Percentiles rank a stretch among this genome's conserved stretches.
These are phyloP conservation scores for Epichloe elymi DNA, from an alignment of 2,329 filamentous ascomycete genomes.

Conservation along the genomic window DNA sequence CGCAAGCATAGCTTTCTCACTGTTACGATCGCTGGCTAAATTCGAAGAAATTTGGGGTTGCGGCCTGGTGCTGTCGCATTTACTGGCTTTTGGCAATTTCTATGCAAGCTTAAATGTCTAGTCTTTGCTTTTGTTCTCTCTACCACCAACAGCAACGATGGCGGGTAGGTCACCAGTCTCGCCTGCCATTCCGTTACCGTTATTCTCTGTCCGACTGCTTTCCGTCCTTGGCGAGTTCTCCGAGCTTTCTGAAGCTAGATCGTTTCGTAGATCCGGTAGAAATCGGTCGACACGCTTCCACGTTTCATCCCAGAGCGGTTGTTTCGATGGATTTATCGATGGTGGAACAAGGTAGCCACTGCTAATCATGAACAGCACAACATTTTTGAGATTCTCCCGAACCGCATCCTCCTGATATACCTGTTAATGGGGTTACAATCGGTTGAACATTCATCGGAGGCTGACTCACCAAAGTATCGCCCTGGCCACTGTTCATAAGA, in stretches of 20 bases:
- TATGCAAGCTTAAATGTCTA: not conserved
- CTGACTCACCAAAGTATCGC: slow-evolving; percentile 62
- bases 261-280: slow-evolving; percentile 44
- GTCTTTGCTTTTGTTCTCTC: not conserved
- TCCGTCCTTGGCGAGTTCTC: not conserved
- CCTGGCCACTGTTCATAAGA: slow-evolving; percentile 89
- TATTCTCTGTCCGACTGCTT: not conserved
- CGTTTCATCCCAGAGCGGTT: slow-evolving; percentile 47
- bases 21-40: no score
- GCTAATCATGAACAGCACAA: slow-evolving; percentile 86
- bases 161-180: not conserved
- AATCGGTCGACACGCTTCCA: slow-evolving; percentile 56
- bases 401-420: slow-evolving; percentile 74
- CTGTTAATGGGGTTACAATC: slow-evolving; percentile 6
- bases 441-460: not conserved
- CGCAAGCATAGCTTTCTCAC: no score
- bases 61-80: not conserved
- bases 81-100: not conserved
- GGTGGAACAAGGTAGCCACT: slow-evolving; percentile 73
- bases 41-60: no score
- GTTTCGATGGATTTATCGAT: slow-evolving; percentile 38
- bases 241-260: slow-evolving; percentile 39
- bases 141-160: not conserved
- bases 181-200: not conserved
- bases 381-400: slow-evolving; percentile 90